Evolutionary conservation across 345 rosid species (phyloP).

Genomic region (Lepidium africanum): DNA sequence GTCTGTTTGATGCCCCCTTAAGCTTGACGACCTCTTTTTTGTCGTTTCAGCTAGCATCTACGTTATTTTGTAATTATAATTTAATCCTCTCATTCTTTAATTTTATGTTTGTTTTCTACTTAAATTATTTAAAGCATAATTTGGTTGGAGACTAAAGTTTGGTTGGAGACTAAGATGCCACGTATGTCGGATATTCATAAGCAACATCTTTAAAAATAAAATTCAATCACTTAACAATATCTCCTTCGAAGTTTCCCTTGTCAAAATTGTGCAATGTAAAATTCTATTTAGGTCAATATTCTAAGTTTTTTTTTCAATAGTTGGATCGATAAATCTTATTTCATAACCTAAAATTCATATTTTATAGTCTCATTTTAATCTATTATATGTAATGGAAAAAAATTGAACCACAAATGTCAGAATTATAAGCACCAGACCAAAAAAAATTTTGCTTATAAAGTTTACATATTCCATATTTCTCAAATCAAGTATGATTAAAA

Average conservation of each 20-base stretch:
- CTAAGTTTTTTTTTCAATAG: background rate
- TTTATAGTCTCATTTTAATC: too few species aligned
- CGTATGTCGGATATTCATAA: conserved; percentile 13
- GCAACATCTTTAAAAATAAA: background rate
- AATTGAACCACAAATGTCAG: too few species aligned
- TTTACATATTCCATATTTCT: too few species aligned
- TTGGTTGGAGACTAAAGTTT: background rate
- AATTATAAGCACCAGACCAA: too few species aligned
- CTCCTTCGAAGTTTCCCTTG: background rate
- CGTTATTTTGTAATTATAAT: background rate
- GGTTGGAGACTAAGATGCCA: conserved; percentile 2
- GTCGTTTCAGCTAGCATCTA: background rate
- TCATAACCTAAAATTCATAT: too few species aligned
- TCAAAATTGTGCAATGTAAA: background rate
- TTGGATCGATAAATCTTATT: too few species aligned
- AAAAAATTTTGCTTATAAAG: too few species aligned
- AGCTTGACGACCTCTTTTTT: background rate
- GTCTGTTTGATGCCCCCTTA: conserved; percentile 11
- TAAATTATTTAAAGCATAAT: background rate
- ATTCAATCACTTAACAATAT: background rate
- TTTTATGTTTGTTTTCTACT: background rate
- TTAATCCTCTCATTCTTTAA: background rate
- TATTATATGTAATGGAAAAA: too few species aligned
- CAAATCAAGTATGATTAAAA: too few species aligned
- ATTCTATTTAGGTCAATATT: background rate